Base-by-base conservation (phyloP, 2,329 filamentous ascomycete species). In the Alternaria sp. region DNA sequence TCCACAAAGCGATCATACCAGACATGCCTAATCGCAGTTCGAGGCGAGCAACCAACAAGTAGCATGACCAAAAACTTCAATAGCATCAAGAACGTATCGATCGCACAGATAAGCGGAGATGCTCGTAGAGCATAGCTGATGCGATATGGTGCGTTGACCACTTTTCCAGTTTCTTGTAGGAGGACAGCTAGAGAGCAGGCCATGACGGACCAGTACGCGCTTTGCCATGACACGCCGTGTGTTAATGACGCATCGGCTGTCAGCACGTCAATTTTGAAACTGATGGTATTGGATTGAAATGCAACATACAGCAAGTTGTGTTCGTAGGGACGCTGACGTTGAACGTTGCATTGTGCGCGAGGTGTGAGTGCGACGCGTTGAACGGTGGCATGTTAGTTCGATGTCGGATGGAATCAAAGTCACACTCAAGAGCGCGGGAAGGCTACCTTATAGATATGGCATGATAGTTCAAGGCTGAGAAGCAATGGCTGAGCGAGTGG, bases 51-150 rank as follows among this genome's bases (percentile, higher is more conserved):
- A 10, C 32, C 32, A 0, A 40, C 15, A n/a, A 1, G 2, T 0
- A 40, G 0, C 32, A 40, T 0, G 15, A n/a, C 15, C 0, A 40
- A 0, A 0, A n/a, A 40, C 32, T 40, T 40, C 15, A 40, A 0
- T 1, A 40, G 3, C 32, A 40, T 40, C 0, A 40, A 0, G 2
- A 5, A 40, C 0, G 32, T 40, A 1, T 40, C 32, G 15, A 40
- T n/a, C 8, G 4, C 32, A 40, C 32, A 40, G 4, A n/a, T 5
- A 5, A 40, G 15, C 4, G 32, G 32, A 40, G 8, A 40, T 40
- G 32, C 32, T 2, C 32, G 32, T 2, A 40, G 32, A n/a, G 32
- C 32, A n/a, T 40, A 40, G 32, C 32, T 32, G 30, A 32, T 32
- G 2, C 30, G 30, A 3, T 32, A 32, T 8, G 30, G 30, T 15